Evolutionary conservation across 1,139 yeast genomes (phyloP).

Genomic region (Protomyces pachydermus): DNA sequence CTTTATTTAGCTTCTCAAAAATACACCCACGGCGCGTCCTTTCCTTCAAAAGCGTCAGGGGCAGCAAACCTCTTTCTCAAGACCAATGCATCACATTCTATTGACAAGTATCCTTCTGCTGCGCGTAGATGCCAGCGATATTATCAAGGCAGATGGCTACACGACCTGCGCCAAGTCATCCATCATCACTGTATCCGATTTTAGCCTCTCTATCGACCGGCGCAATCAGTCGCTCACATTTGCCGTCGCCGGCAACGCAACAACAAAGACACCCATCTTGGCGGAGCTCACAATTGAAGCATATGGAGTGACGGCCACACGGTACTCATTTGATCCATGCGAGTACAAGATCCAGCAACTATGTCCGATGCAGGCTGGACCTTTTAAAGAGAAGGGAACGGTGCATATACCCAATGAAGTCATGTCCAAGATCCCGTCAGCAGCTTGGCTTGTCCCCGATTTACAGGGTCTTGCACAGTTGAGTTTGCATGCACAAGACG

Average conservation of each 20-base stretch:
- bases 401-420: conserved; percentile 37
- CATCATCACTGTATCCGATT: conserved; percentile 21
- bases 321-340: conserved; percentile 37
- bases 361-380: conserved; percentile 37
- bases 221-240: conserved; percentile 28
- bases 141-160: not conserved
- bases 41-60: not conserved
- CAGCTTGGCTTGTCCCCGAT: conserved; percentile 39
- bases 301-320: conserved; percentile 36
- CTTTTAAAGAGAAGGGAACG: conserved; percentile 34
- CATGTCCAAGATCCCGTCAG: conserved; percentile 34
- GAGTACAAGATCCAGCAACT: conserved; percentile 34
- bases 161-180: not conserved
- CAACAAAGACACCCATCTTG: conserved; percentile 25
- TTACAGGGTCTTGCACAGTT: conserved; percentile 38
- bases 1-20: no score
- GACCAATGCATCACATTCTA: not conserved
- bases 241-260: conserved; percentile 30
- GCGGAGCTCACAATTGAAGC: conserved; percentile 34
- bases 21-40: no score
- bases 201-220: conserved; percentile 28
- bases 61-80: not conserved
- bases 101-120: not conserved
- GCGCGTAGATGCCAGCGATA: not conserved
- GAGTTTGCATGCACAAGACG: conserved; percentile 34